A percentile compares a stretch with the other conserved stretches of the same genome.
Conservation (phyloP, 495 filamentous ascomycete species). For the Trichoderma erinaceum region DNA sequence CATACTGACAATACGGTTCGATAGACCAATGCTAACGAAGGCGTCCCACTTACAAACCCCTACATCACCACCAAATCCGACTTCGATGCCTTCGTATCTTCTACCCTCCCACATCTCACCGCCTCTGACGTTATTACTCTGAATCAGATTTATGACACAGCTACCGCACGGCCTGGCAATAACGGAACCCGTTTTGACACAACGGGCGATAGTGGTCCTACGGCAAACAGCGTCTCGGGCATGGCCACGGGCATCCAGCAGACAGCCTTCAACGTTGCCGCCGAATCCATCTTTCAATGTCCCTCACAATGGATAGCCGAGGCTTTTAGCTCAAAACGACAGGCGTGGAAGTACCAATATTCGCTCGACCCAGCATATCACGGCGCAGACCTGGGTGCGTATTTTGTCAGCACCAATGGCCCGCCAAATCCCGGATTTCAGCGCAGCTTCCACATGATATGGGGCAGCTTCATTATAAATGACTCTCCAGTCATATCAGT, state of each 20-base stretch:
- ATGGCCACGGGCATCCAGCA: constrained; percentile 31
- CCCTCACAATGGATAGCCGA: constrained; percentile 59
- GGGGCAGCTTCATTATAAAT: constrained; percentile 51
- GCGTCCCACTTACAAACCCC: constrained; percentile 34
- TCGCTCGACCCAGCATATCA: constrained; percentile 55
- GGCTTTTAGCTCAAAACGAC: constrained; percentile 38
- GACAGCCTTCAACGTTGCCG: constrained; percentile 48
- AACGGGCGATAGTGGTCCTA: constrained; percentile 20
- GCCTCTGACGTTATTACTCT: constrained; percentile 36
- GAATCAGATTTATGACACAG: constrained; percentile 22
- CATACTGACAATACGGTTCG: neutral
- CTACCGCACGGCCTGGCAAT: constrained; percentile 17
- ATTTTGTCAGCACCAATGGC: constrained; percentile 38
- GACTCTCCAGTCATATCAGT: constrained; percentile 47
- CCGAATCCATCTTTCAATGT: constrained; percentile 57
- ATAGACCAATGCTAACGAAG: constrained; percentile 48
- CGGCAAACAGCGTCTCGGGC: constrained; percentile 23
- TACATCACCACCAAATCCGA: constrained; percentile 41
- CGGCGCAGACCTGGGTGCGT: constrained; percentile 46
- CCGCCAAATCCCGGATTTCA: constrained; percentile 27
- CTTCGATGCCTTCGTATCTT: constrained; percentile 41
- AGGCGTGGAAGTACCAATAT: constrained; percentile 56
- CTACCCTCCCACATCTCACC: constrained; percentile 45
- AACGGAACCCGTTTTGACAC: constrained; percentile 24
- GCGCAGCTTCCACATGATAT: constrained; percentile 34